Evolutionary conservation across 768 basidiomycete species (phyloP).

Genomic region (Multifurca ochricompacta): DNA sequence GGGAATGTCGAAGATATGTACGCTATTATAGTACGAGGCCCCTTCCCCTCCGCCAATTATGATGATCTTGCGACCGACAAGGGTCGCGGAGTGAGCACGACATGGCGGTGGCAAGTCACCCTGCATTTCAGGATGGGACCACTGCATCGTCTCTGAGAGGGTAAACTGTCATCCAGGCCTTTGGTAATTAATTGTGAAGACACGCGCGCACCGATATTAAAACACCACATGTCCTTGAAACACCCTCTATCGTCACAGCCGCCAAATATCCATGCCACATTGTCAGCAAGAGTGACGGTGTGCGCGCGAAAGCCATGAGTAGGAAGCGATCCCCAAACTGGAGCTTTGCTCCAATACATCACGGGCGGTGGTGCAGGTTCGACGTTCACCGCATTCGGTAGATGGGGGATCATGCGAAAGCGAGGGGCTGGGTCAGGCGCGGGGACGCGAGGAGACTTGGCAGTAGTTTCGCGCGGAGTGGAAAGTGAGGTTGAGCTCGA

Average conservation of each 20-base stretch:
- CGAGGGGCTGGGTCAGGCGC: slow-evolving; percentile 27
- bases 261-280: slow-evolving; percentile 80
- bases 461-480: slow-evolving; percentile 23
- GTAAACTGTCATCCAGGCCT: not conserved
- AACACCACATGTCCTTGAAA: slow-evolving; percentile 71
- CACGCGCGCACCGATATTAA: slow-evolving; percentile 60
- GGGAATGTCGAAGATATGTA: slow-evolving; percentile 77
- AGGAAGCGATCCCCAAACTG: slow-evolving; percentile 65
- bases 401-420: slow-evolving; percentile 43
- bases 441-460: slow-evolving; percentile 5
- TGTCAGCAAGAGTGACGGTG: slow-evolving; percentile 76
- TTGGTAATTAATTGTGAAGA: not conserved
- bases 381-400: slow-evolving; percentile 55
- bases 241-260: slow-evolving; percentile 79
- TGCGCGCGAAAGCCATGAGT: slow-evolving; percentile 71
- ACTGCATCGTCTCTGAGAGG: slow-evolving; percentile 73
- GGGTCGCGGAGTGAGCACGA: slow-evolving; percentile 81
- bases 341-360: slow-evolving; percentile 84
- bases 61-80: slow-evolving; percentile 72
- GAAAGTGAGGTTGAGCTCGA: slow-evolving; percentile 20
- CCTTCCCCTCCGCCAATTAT: slow-evolving; percentile 86
- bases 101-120: slow-evolving; percentile 81
- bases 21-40: slow-evolving; percentile 70
- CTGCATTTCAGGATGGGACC: slow-evolving; percentile 67
- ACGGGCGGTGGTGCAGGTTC: slow-evolving; percentile 58